phyloP scores from a whole-genome alignment of 2,329 filamentous ascomycete species.

The Penicillium hordei region DNA sequence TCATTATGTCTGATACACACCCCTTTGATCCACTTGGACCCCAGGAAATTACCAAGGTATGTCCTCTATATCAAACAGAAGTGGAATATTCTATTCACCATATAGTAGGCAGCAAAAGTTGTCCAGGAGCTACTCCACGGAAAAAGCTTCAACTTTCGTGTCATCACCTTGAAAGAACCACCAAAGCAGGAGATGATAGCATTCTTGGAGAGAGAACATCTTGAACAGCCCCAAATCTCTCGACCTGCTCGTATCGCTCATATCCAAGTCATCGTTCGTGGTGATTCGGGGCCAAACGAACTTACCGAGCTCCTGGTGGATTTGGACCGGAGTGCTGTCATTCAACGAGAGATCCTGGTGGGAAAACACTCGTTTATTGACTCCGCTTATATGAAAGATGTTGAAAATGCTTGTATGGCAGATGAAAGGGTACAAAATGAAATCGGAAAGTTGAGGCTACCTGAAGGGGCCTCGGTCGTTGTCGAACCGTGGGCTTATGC shows the following conservation, averaged over 20 bases:
- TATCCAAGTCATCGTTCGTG: constrained; percentile 36
- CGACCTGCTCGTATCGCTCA: constrained; percentile 41
- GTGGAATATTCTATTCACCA: neutral
- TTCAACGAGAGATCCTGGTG: constrained; percentile 18
- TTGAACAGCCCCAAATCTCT: constrained; percentile 15
- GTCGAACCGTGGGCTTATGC: constrained; percentile 59
- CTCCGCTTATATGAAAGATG: constrained; percentile 49
- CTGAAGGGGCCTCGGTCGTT: constrained; percentile 46
- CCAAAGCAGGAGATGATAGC: constrained; percentile 49
- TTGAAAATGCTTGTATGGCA: constrained; percentile 50
- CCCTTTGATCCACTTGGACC: constrained; percentile 35
- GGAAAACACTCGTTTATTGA: constrained; percentile 33
- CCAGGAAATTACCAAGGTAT: constrained; percentile 32
- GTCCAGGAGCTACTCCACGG: constrained; percentile 39
- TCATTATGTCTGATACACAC: constrained; percentile 25
- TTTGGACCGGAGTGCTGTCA: constrained; percentile 17
- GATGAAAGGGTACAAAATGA: constrained; percentile 47
- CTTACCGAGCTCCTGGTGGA: constrained; percentile 27
- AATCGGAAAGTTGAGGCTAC: constrained; percentile 43
- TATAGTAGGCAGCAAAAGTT: constrained; percentile 22
- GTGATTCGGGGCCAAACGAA: constrained; percentile 12
- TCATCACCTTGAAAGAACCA: constrained; percentile 54
- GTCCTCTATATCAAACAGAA: neutral
- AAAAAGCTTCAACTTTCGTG: constrained; percentile 46
- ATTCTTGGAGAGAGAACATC: constrained; percentile 49